Conservation (phyloP, 768 basidiomycete species). For the Hypholoma fasciculare region DNA sequence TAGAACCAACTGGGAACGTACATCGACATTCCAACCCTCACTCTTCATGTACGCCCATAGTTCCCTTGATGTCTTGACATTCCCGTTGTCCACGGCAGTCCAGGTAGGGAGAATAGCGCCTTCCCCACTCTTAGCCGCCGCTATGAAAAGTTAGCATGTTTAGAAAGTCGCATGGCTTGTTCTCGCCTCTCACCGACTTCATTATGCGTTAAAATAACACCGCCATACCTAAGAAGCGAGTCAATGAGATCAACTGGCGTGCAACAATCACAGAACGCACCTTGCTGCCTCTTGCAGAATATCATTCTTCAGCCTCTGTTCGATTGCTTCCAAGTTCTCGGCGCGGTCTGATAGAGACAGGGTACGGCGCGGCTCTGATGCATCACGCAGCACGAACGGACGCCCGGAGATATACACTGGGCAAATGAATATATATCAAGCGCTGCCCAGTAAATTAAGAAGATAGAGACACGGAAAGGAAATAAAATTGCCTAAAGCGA, state of each 20-base stretch:
- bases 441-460: background rate
- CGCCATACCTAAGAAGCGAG: conserved; percentile 64
- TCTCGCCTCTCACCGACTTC: conserved; percentile 65
- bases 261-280: conserved; percentile 31
- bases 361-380: conserved; percentile 77
- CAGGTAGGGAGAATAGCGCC: conserved; percentile 90
- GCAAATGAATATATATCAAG: conserved; percentile 9
- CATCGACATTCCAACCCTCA: conserved; percentile 93
- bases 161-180: background rate
- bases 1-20: conserved; percentile 31
- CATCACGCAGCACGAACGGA: conserved; percentile 91
- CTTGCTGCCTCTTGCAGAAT: conserved; percentile 82
- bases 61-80: conserved; percentile 86
- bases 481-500: background rate
- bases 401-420: conserved; percentile 86
- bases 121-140: conserved; percentile 47
- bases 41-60: conserved; percentile 78
- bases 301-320: conserved; percentile 84
- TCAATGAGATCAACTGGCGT: background rate
- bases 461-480: background rate
- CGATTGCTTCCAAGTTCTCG: conserved; percentile 93
- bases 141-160: background rate
- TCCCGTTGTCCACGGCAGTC: conserved; percentile 83
- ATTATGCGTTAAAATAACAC: conserved; percentile 90
- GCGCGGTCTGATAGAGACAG: conserved; percentile 88